Evolutionary conservation across 257 asterid species (phyloP), one percentile per base, ranked within the genome.

Genomic region (Solanum neorickii): DNA sequence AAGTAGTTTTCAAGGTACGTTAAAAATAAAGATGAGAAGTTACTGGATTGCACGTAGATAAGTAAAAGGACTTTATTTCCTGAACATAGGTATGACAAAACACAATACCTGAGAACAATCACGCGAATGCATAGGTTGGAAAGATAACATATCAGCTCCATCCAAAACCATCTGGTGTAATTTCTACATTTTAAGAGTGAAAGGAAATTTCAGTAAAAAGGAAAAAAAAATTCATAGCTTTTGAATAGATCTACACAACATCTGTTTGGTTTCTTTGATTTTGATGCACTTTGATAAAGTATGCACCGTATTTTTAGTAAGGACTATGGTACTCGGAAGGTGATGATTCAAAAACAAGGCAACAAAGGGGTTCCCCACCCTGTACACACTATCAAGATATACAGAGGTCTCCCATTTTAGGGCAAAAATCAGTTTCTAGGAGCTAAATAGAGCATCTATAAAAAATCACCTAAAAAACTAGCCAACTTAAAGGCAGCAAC

Each of bases 61-160:
- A 47, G 68, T 80, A 27, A 80, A 78, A 78, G 12, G 68, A 29
- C 68, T 80, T 18, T 70, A 23, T 80, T 39, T 27, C 13, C 77
- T 47, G 29, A 9, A 35, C 65, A 68, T 35, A 69, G 33, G 46
- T 37, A 21, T 47, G 73, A 47, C 15, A 69, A 37, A 73, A 86
- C 83, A 86, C 59, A 88, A 23, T 92, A 97, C 99, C 98, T 95
- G 98, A 86, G 99, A 89, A 94, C 99, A 97, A 90, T 97, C 99
- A 29, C 94, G 96, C 20, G 94, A 84, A 88, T 92, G 95, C 99
- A 97, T 97, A 77, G 98, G 98, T 83, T 91, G 95, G 90, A 97
- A 97, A 68, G 98, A 94, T 4, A 90, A 87, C 62, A 97, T 97
- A 86, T 92, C 98, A 65, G 52, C 92, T 31, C 96, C 96, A 92